Conservation (phyloP, 495 filamentous ascomycete genomes). For the Coniosporium apollinis region DNA sequence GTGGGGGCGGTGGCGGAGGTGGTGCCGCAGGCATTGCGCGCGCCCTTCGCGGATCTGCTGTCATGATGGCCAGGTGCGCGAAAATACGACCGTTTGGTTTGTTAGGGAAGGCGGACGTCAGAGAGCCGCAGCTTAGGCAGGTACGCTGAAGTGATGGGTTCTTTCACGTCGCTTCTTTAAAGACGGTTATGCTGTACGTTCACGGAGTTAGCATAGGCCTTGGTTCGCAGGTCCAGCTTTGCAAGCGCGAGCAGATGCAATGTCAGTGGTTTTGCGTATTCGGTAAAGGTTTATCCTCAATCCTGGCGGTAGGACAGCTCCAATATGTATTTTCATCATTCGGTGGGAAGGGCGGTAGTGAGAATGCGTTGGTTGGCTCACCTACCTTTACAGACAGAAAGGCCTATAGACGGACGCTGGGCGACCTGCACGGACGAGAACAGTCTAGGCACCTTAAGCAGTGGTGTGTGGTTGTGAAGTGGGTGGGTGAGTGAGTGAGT, state of each 20-base stretch:
- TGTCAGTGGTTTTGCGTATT: conserved; percentile 6
- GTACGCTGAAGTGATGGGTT: neutral
- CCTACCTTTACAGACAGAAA: too few relatives aligned
- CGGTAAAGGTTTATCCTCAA: conserved; percentile 33
- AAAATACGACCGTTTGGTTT: conserved; percentile 8
- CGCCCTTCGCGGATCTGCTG: conserved; percentile 38
- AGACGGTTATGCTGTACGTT: too few relatives aligned
- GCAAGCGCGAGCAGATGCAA: too few relatives aligned
- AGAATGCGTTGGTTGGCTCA: too few relatives aligned
- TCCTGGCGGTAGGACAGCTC: conserved; percentile 81
- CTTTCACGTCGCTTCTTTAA: neutral
- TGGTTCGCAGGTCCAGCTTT: too few relatives aligned
- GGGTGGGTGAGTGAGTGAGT: too few relatives aligned
- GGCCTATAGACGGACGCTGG: too few relatives aligned
- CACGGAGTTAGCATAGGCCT: too few relatives aligned
- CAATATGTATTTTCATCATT: conserved; percentile 71
- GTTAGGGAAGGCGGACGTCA: neutral
- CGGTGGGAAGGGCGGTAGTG: too few relatives aligned
- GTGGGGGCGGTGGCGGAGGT: conserved; percentile 38
- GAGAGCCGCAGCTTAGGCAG: neutral
- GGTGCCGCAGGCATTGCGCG: conserved; percentile 29
- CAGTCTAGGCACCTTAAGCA: too few relatives aligned
- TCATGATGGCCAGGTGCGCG: conserved; percentile 24
- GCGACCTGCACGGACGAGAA: too few relatives aligned
- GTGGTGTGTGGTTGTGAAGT: too few relatives aligned